These are phyloP conservation scores for Suillus alpinus DNA, from an alignment of 768 basidiomycete species.

Conservation along the genomic window DNA sequence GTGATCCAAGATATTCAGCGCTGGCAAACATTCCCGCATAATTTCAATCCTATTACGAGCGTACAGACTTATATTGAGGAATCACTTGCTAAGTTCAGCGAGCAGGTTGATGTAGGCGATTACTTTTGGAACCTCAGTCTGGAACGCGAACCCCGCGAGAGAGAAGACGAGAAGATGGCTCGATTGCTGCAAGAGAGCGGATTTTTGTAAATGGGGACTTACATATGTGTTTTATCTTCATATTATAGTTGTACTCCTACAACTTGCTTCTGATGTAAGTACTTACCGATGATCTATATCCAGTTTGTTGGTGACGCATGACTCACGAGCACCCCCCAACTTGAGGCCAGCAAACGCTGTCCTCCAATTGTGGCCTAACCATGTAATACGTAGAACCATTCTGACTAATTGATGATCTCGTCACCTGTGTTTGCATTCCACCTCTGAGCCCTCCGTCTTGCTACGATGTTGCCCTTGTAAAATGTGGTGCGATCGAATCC, in stretches of 20 bases:
- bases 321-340: not conserved
- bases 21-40: constrained; percentile 91
- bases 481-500: constrained; percentile 24
- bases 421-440: constrained; percentile 11
- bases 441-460: constrained; percentile 13
- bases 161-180: constrained; percentile 97
- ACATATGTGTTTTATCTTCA: not conserved
- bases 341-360: not conserved
- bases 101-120: constrained; percentile 67
- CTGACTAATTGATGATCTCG: not conserved
- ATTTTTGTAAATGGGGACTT: constrained; percentile 52
- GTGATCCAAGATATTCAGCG: constrained; percentile 96
- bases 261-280: not conserved
- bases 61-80: constrained; percentile 79
- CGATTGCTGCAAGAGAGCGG: constrained; percentile 84
- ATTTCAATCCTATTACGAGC: constrained; percentile 63
- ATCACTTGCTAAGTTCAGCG: constrained; percentile 66
- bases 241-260: not conserved
- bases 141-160: constrained; percentile 87
- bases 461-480: constrained; percentile 14
- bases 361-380: too few species aligned
- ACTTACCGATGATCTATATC: not conserved
- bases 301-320: not conserved
- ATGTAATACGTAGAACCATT: not conserved
- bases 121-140: constrained; percentile 84